Percentiles rank a stretch among this genome's conserved stretches.
Evolutionary conservation across 305 asterid genomes (phyloP).

Genomic region (Caryopteris hybrid): DNA sequence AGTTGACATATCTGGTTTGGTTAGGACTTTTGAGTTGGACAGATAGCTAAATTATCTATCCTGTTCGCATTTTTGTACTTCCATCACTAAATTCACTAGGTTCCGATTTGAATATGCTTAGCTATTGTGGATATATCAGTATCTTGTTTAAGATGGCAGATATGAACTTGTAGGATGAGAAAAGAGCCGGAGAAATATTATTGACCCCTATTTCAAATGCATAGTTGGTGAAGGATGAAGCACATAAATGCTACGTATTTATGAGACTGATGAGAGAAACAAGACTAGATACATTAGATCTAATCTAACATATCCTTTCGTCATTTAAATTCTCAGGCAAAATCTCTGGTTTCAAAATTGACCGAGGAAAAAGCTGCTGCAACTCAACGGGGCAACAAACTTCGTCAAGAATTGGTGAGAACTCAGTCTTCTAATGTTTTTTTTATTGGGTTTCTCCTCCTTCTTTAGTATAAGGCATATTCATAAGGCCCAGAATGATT

Average conservation of each 20-base stretch:
- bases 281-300: background rate
- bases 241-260: background rate
- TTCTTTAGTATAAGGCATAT: background rate
- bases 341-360: constrained; percentile 50
- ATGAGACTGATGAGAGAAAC: background rate
- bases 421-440: constrained; percentile 5
- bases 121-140: background rate
- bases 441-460: too few relatives aligned
- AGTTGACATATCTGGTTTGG: background rate
- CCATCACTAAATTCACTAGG: background rate
- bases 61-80: background rate
- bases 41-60: background rate
- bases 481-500: background rate
- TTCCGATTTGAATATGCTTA: background rate
- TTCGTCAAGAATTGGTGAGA: constrained; percentile 74
- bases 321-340: constrained; percentile 38
- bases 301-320: background rate
- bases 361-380: constrained; percentile 68
- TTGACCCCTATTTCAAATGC: background rate
- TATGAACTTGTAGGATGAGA: background rate
- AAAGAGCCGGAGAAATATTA: background rate
- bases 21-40: background rate
- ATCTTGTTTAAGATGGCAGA: constrained; percentile 2
- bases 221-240: background rate
- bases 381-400: constrained; percentile 43